Evolutionary conservation across 805 yeast species (phyloP).

Genomic region (Schwanniomyces sp.): DNA sequence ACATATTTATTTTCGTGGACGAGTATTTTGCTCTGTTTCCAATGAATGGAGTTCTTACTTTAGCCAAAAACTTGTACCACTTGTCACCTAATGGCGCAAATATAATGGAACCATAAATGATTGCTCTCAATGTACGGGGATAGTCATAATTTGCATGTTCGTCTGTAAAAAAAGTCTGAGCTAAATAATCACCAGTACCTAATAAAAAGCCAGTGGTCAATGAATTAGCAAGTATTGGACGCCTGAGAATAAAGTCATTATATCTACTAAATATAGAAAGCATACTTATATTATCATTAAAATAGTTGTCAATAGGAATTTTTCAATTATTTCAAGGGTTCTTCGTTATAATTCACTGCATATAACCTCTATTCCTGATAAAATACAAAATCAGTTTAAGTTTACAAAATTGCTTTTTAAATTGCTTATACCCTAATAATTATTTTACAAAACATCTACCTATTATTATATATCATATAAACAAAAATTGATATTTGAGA

Average conservation of each 20-base stretch:
- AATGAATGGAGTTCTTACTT: slow-evolving; percentile 35
- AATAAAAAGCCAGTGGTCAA: slow-evolving; percentile 56
- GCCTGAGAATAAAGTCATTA: slow-evolving; percentile 24
- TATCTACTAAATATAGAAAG: slow-evolving; percentile 16
- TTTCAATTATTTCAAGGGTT: not conserved
- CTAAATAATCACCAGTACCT: slow-evolving; percentile 74
- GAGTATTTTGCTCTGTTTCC: not conserved
- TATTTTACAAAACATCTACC: too few species aligned
- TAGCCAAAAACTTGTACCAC: slow-evolving; percentile 62
- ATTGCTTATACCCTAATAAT: too few species aligned
- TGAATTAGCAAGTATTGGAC: slow-evolving; percentile 48
- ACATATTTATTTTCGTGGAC: slow-evolving; percentile 4
- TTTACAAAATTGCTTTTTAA: too few species aligned
- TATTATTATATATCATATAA: too few species aligned
- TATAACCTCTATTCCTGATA: not conserved
- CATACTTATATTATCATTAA: slow-evolving; percentile 8
- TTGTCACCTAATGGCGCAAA: slow-evolving; percentile 75
- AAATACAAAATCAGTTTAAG: too few species aligned
- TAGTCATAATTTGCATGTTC: slow-evolving; percentile 42
- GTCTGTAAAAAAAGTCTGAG: slow-evolving; percentile 55
- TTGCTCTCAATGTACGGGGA: slow-evolving; percentile 60
- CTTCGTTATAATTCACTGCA: not conserved
- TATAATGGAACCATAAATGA: slow-evolving; percentile 66
- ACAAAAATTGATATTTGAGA: too few species aligned
- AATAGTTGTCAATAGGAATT: not conserved